These are phyloP conservation scores for Ganoderma multipileum DNA, from an alignment of 1,284 basidiomycete species.

Conservation along the genomic window DNA sequence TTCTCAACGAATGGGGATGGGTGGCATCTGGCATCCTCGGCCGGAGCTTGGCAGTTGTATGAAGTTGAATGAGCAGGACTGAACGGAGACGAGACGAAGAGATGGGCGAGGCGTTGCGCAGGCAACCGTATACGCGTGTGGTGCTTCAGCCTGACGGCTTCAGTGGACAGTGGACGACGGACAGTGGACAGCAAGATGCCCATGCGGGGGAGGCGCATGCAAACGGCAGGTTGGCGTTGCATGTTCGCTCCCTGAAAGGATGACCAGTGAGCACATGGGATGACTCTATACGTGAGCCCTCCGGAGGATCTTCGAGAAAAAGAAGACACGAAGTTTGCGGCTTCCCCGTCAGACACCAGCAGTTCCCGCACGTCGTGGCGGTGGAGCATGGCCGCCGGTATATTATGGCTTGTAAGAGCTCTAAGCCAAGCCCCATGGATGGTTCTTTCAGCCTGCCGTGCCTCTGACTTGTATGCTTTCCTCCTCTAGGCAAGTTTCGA, in stretches of 20 bases:
- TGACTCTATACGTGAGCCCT: neutral
- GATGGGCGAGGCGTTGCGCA: neutral
- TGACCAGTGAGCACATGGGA: neutral
- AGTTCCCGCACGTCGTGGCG: neutral
- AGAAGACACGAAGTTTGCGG: constrained; percentile 5
- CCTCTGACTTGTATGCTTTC: neutral
- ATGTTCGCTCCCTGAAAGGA: constrained; percentile 2
- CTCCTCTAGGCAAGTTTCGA: neutral
- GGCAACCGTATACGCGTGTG: neutral
- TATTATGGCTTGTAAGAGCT: neutral
- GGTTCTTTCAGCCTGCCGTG: neutral
- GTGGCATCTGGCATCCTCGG: neutral
- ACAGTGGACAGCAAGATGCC: neutral
- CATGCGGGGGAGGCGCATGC: neutral
- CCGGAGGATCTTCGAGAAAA: constrained; percentile 19
- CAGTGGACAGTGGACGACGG: too few relatives aligned
- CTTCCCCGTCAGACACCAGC: constrained; percentile 14
- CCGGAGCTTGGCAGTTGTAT: neutral
- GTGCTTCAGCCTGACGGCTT: neutral
- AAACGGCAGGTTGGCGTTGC: neutral
- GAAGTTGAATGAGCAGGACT: neutral
- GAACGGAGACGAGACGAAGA: too few relatives aligned
- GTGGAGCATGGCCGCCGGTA: neutral
- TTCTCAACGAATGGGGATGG: neutral
- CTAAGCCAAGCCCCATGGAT: too few relatives aligned